A percentile compares a stretch with the other conserved stretches of the same genome.
These are phyloP conservation scores for Taphrina pruni DNA, from an alignment of 1,139 yeast species.

Conservation along the genomic window DNA sequence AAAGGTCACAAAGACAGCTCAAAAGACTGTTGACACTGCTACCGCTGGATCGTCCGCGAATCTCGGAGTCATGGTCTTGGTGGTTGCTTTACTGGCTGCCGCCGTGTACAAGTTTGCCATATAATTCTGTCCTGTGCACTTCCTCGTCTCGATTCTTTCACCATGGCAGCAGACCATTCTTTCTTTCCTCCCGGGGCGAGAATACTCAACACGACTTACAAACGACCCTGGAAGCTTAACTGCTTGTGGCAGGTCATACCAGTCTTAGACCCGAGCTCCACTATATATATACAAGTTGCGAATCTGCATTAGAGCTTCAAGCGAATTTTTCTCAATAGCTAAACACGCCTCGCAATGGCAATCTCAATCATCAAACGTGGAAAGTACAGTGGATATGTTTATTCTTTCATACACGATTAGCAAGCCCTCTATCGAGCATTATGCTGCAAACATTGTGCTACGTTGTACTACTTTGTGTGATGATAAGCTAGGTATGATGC, in stretches of 20 bases:
- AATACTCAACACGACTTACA: too few relatives aligned
- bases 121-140: not conserved
- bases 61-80: constrained; percentile 35
- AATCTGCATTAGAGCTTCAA: not conserved
- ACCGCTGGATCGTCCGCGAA: constrained; percentile 26
- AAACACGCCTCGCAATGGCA: not conserved
- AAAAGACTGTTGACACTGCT: constrained; percentile 11
- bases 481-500: too few relatives aligned
- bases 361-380: too few relatives aligned
- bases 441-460: too few relatives aligned
- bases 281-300: not conserved
- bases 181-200: too few relatives aligned
- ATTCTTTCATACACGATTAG: too few relatives aligned
- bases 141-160: not conserved
- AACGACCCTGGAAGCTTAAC: too few relatives aligned
- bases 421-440: too few relatives aligned
- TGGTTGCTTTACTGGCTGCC: constrained; percentile 30
- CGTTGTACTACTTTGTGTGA: too few relatives aligned
- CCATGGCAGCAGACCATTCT: not conserved
- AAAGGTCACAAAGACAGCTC: constrained; percentile 17
- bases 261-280: not conserved
- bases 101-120: constrained; percentile 40
- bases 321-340: not conserved
- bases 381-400: too few relatives aligned
- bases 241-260: too few relatives aligned